Base-by-base conservation (phyloP, 129 eudicot genomes). In the Arctium lappa region DNA sequence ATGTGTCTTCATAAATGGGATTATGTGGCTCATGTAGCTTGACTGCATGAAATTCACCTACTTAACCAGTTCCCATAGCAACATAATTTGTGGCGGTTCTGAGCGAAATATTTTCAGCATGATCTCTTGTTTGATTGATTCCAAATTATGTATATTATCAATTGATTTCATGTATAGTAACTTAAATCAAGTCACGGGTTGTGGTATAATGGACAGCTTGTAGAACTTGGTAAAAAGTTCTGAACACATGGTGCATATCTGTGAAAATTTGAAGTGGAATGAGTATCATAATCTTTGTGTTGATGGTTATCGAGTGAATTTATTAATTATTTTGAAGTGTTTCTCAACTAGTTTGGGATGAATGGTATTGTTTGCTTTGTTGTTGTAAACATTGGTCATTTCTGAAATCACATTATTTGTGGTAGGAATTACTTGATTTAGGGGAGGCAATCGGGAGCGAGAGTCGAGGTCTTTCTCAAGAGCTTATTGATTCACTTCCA, bases 371-470 rank as follows among this genome's bases (percentile, higher is more conserved):
- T 22, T 22, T 22, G 27, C 27, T 22, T 22, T 22, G 27, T 22
- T 22, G 27, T 22, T 22, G 27, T 22, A 22, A 22, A 22, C 27
- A 22, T 22, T 22, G 27, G 27, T 22, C 27, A 7, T 31, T 34
- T 69, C 6, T 37, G 40, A 37, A 2, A 4, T 37, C 6, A 3
- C 6, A 4, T 22, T 15, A 68, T 42, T 40, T 30, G 15, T 65
- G 65, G 84, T 88, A 94, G 98, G 98, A 94, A 83, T 83, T 94
- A 77, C 94, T 94, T 72, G 98, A 92, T 86, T 85, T 94, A 81
- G 98, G 98, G 34, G 97, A 94, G 89, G 90, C 98, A 40, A 91
- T 94, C 72, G 98, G 98, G 86, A 87, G 93, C 32, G 85, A 94
- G 88, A 94, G 89, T 83, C 91, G 98, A 73, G 98, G 98, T 79